phyloP scores from a whole-genome alignment of 2,329 filamentous ascomycete genomes.

The Exophiala oligosperma region DNA sequence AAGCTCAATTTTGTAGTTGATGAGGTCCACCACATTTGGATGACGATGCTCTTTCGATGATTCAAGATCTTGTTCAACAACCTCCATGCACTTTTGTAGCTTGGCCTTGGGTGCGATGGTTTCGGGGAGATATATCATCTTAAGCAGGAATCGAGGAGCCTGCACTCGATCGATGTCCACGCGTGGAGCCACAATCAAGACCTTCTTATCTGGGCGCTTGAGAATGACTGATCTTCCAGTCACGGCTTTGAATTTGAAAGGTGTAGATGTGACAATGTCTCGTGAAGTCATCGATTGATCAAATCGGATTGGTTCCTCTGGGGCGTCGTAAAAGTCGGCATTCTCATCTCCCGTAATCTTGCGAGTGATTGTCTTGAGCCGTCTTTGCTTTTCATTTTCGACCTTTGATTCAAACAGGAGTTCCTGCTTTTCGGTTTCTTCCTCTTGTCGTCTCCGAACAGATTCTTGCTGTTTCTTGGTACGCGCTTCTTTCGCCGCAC shows the following conservation, averaged over 20 bases:
- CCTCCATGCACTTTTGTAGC: conserved; percentile 74
- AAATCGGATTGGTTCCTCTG: conserved; percentile 38
- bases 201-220: conserved; percentile 64
- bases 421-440: conserved; percentile 23
- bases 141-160: conserved; percentile 68
- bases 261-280: conserved; percentile 60
- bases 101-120: conserved; percentile 59
- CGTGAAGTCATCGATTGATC: conserved; percentile 54
- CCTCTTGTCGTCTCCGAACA: conserved; percentile 20
- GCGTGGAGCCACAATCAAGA: conserved; percentile 68
- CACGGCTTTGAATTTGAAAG: conserved; percentile 69
- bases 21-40: conserved; percentile 72
- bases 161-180: conserved; percentile 58
- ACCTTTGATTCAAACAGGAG: conserved; percentile 23
- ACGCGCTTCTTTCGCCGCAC: conserved; percentile 19
- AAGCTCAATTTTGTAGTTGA: conserved; percentile 78
- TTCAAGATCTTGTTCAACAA: conserved; percentile 74
- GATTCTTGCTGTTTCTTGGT: conserved; percentile 18
- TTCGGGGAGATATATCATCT: conserved; percentile 64
- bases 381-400: conserved; percentile 21
- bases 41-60: conserved; percentile 73
- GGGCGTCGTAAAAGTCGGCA: conserved; percentile 19
- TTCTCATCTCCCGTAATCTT: conserved; percentile 17
- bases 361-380: conserved; percentile 17
- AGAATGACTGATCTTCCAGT: conserved; percentile 67